Evolutionary conservation across 129 eudicot genomes (phyloP).

Genomic region (Pseudognaphalium luteoalbum): DNA sequence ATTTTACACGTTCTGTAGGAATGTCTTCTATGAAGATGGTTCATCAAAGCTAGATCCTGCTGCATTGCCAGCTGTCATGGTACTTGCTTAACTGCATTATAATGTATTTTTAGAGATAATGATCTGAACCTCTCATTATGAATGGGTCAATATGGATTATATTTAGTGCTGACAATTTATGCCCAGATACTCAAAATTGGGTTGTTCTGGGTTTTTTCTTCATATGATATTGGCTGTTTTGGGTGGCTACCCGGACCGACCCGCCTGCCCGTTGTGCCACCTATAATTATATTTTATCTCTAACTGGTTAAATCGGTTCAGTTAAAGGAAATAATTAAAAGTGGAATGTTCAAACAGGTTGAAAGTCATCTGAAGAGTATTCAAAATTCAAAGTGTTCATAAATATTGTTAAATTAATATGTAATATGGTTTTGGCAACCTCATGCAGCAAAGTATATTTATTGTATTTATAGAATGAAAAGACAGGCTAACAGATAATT

Average conservation of each 20-base stretch:
- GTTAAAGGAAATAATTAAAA: background rate
- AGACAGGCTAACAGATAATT: background rate
- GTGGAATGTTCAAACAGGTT: background rate
- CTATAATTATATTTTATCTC: background rate
- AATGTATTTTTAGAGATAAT: background rate
- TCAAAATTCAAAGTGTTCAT: too few relatives aligned
- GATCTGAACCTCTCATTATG: background rate
- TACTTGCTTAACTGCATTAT: constrained; percentile 18
- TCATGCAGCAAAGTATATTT: background rate
- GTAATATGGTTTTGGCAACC: background rate
- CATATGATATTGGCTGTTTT: too few relatives aligned
- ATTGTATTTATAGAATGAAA: background rate
- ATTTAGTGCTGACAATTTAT: background rate
- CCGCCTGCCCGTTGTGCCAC: too few relatives aligned
- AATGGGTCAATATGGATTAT: background rate
- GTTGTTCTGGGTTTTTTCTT: too few relatives aligned
- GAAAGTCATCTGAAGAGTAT: background rate
- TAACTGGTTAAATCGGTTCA: background rate
- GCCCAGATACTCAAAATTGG: too few relatives aligned
- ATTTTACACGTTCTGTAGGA: constrained; percentile 44
- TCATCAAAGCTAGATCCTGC: constrained; percentile 50
- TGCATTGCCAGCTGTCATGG: constrained; percentile 71
- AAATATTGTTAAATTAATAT: too few relatives aligned
- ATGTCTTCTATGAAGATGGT: constrained; percentile 70
- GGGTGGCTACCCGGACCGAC: too few relatives aligned